Base-by-base conservation (phyloP, 1,139 yeast genomes). In the Yamadazyma diddensiae region DNA sequence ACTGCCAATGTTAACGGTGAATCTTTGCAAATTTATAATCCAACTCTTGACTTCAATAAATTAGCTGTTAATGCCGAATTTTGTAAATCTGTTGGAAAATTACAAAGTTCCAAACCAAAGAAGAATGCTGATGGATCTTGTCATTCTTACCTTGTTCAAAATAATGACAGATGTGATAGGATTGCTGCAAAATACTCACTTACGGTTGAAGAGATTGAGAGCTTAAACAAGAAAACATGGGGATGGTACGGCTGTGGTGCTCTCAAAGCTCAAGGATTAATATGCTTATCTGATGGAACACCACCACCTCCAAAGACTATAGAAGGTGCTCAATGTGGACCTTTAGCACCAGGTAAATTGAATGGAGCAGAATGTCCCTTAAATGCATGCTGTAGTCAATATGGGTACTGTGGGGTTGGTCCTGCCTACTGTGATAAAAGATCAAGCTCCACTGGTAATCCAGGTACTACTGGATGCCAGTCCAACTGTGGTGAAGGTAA, bases 311-410 rank as follows among this genome's bases (percentile, higher is more conserved):
- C 51, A 4, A 29, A 39, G 3, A 16, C 39, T 9, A 31, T 41
- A 26, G 34, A 37, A 1, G 24, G 38, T 12, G 49, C 50, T 5
- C 37, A 37, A 30, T 46, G 51, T 37, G 51, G 51, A 3, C 50
- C 50, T 5, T 29, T 31, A 16, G 50, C 51, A 5, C 47, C 51
- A 8, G 50, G 46, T 13, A 19, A 20, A 21, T 32, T 34, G 21
- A 36, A 41, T 23, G 34, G 32, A 5, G 15, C 43, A 1, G 29
- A 31, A 11, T 46, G 49, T 27, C 46, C 50, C 9, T 40, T 45
- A 30, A 41, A 44, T 29, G 51, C 49, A 5, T 49, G 53, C 31
- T 47, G 53, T 33, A 39, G 44, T 36, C 42, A 44, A n/a, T 37
- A 14, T 28, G 45, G 45, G 4, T 39, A 20, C 21, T 49, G 52